Percentiles rank a stretch among this genome's conserved stretches.
Evolutionary conservation across 2,329 filamentous ascomycete species (phyloP).

Genomic region (Stagonosporopsis chrysanthemi): DNA sequence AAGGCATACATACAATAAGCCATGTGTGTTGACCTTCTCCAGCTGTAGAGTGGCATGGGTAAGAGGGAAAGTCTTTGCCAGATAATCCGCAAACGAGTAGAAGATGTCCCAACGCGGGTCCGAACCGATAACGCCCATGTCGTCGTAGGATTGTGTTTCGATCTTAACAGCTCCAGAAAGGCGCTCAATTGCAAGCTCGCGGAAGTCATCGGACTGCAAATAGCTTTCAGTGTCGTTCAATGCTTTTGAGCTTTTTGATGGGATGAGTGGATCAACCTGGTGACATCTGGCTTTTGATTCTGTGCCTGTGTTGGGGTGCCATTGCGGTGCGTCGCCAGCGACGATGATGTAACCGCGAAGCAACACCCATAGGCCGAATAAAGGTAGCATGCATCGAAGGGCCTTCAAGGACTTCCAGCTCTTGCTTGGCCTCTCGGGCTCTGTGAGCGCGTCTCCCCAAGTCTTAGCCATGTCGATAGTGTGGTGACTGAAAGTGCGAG

Average conservation of each 20-base stretch:
- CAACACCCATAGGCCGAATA: slow-evolving; percentile 20
- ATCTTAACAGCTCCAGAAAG: slow-evolving; percentile 61
- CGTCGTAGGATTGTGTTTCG: slow-evolving; percentile 63
- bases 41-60: slow-evolving; percentile 56
- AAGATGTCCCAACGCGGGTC: slow-evolving; percentile 69
- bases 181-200: slow-evolving; percentile 42
- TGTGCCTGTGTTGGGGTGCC: slow-evolving; percentile 11
- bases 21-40: slow-evolving; percentile 66
- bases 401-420: slow-evolving; percentile 10
- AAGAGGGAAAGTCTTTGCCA: slow-evolving; percentile 39
- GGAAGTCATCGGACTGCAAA: slow-evolving; percentile 38
- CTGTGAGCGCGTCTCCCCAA: slow-evolving; percentile 18
- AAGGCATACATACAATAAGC: slow-evolving; percentile 54
- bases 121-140: slow-evolving; percentile 61
- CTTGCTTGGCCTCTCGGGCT: slow-evolving; percentile 2
- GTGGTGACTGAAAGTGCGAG: slow-evolving; percentile 9
- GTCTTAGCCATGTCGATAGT: slow-evolving; percentile 27
- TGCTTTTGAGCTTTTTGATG: slow-evolving; percentile 32
- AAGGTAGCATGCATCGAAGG: slow-evolving; percentile 14
- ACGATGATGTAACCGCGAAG: slow-evolving; percentile 26
- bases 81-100: slow-evolving; percentile 58
- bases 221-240: slow-evolving; percentile 40
- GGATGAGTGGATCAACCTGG: slow-evolving; percentile 41
- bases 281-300: slow-evolving; percentile 30
- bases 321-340: slow-evolving; percentile 12